Conservation (phyloP, 2,329 filamentous ascomycete species). For the Ascochyta rabiei region DNA sequence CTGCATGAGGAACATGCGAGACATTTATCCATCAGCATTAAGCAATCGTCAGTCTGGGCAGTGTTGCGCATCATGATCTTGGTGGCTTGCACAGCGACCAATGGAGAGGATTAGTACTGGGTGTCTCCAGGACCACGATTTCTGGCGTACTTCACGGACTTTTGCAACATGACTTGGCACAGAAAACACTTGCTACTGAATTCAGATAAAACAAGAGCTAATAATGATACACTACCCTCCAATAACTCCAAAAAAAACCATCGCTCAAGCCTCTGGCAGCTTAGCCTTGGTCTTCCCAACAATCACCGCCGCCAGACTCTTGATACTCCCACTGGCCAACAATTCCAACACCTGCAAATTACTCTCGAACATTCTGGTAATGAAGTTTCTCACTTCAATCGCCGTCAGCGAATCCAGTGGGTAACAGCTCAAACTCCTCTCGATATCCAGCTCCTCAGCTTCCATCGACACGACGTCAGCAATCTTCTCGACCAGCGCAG, state of each 20-base stretch:
- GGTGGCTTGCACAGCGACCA: too few relatives aligned
- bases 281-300: constrained; percentile 6
- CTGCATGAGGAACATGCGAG: too few relatives aligned
- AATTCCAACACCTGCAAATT: constrained; percentile 63
- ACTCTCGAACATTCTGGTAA: constrained; percentile 51
- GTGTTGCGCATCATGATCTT: too few relatives aligned
- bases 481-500: constrained; percentile 34
- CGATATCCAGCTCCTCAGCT: constrained; percentile 32
- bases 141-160: too few relatives aligned
- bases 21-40: too few relatives aligned
- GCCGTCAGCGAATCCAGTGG: constrained; percentile 38
- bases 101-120: too few relatives aligned
- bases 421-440: constrained; percentile 29
- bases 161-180: too few relatives aligned
- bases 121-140: too few relatives aligned
- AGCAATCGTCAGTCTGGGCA: too few relatives aligned
- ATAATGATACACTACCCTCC: too few relatives aligned
- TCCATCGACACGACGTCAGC: constrained; percentile 34
- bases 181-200: too few relatives aligned
- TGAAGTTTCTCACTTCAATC: constrained; percentile 43
- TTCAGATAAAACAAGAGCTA: too few relatives aligned
- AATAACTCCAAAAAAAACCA: not conserved
- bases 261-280: not conserved
- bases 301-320: not conserved
- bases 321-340: constrained; percentile 50